Conservation (phyloP, 2,329 filamentous ascomycete genomes). For the Chaetothyriales sp. region DNA sequence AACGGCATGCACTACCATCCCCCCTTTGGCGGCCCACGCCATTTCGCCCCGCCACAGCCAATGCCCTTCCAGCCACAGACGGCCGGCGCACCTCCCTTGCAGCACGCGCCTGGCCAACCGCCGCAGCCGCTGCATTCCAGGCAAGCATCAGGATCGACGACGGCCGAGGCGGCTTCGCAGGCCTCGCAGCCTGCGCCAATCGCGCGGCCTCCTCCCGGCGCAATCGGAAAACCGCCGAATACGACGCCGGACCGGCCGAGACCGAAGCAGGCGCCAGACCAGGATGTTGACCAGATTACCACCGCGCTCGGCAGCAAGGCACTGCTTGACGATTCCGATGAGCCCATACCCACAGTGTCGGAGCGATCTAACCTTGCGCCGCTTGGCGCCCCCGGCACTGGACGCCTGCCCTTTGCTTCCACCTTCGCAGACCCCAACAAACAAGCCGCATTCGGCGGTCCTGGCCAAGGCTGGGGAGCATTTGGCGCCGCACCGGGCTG, state of each 20-base stretch:
- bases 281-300: conserved; percentile 57
- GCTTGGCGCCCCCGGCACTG: conserved; percentile 41
- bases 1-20: conserved; percentile 43
- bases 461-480: conserved; percentile 12
- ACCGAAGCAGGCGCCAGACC: conserved; percentile 30
- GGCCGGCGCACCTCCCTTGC: conserved; percentile 23
- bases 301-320: conserved; percentile 83
- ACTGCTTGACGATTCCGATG: conserved; percentile 62
- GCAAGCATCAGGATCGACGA: conserved; percentile 55
- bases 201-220: conserved; percentile 52
- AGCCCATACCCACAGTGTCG: conserved; percentile 39
- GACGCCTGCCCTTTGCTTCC: conserved; percentile 26
- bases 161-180: conserved; percentile 48
- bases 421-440: conserved; percentile 16
- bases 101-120: conserved; percentile 21
- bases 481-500: conserved; percentile 9
- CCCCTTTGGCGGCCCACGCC: conserved; percentile 47
- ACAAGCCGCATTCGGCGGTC: conserved; percentile 13
- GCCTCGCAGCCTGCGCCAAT: conserved; percentile 61
- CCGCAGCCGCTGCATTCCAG: conserved; percentile 52
- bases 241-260: conserved; percentile 40
- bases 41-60: conserved; percentile 42
- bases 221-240: conserved; percentile 78
- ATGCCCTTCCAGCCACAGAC: conserved; percentile 31
- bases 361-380: conserved; percentile 25